phyloP scores from a whole-genome alignment of 2,329 filamentous ascomycete species.

The Hypoxylon sp. region DNA sequence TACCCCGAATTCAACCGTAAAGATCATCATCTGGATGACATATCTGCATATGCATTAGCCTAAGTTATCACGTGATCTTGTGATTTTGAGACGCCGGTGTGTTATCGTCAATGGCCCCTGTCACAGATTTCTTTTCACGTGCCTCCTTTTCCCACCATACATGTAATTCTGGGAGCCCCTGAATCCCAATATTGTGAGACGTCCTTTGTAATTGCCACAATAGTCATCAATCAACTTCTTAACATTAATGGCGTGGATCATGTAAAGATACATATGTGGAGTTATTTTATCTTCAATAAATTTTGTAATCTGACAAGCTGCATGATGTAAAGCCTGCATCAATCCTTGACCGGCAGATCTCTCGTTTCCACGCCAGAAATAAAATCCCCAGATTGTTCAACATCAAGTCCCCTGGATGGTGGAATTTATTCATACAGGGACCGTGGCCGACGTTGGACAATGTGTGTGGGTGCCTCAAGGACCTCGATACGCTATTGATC shows the following conservation, averaged over 20 bases:
- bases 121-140: constrained; percentile 21
- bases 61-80: constrained; percentile 17
- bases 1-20: constrained; percentile 34
- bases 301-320: constrained; percentile 36
- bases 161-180: constrained; percentile 11
- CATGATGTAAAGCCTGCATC: constrained; percentile 45
- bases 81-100: constrained; percentile 13
- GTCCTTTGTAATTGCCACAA: neutral
- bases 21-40: constrained; percentile 21
- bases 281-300: constrained; percentile 9
- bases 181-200: neutral
- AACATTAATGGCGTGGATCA: neutral
- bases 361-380: constrained; percentile 36
- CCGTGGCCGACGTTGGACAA: constrained; percentile 35
- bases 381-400: constrained; percentile 44
- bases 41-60: constrained; percentile 26
- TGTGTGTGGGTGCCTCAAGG: constrained; percentile 37
- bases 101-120: constrained; percentile 11
- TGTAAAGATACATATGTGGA: constrained; percentile 6
- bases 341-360: constrained; percentile 45
- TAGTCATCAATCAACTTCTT: neutral
- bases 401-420: constrained; percentile 33
- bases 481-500: constrained; percentile 36
- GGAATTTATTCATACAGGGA: constrained; percentile 42
- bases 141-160: constrained; percentile 2